These are phyloP conservation scores for Endotrypanum monterogeii DNA, from an alignment of 208 protist genomes.

Conservation along the genomic window DNA sequence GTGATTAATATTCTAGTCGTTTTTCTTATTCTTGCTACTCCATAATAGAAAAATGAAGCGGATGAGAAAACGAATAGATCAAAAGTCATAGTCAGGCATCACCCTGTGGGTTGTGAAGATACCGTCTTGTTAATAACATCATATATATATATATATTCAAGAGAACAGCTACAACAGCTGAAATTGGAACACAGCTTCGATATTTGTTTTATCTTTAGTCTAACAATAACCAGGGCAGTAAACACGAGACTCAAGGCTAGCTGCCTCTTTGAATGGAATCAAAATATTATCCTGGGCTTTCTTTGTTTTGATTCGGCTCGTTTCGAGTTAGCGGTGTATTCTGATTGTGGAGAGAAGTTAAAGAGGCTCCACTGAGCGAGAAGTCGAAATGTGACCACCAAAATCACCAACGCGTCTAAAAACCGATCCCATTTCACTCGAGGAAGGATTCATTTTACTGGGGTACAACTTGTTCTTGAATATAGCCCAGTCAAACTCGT, in stretches of 20 bases:
- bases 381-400: slow-evolving; percentile 75
- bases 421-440: slow-evolving; percentile 85
- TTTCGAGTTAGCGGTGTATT: slow-evolving; percentile 3
- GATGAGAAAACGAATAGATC: neutral
- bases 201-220: neutral
- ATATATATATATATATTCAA: neutral
- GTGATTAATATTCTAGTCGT: neutral
- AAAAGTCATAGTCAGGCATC: neutral
- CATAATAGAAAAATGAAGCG: neutral
- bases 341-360: slow-evolving; percentile 10
- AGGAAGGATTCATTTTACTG: slow-evolving; percentile 81
- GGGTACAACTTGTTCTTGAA: slow-evolving; percentile 87
- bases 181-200: neutral
- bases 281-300: neutral
- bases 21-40: neutral
- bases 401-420: slow-evolving; percentile 85
- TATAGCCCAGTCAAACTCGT: slow-evolving; percentile 82
- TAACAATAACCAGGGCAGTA: neutral
- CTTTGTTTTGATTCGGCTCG: neutral
- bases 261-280: neutral
- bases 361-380: slow-evolving; percentile 67
- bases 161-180: neutral
- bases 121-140: neutral
- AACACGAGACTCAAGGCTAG: neutral
- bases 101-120: neutral